These are phyloP conservation scores for Apostasia ramifera DNA, from an alignment of 106 monocot genomes.

Conservation along the genomic window DNA sequence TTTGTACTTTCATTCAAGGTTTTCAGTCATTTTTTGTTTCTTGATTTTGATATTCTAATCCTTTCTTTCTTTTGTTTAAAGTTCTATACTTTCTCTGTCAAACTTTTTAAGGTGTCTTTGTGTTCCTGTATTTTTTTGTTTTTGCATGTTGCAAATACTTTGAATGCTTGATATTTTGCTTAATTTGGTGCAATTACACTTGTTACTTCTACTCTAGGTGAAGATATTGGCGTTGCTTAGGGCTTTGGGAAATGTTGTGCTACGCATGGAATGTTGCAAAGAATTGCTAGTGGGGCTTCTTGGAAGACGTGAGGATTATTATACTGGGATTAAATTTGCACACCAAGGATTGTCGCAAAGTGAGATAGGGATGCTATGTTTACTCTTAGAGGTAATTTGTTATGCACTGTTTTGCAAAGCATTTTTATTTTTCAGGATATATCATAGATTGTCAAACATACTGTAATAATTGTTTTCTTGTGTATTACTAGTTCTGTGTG, in stretches of 20 bases:
- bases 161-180: too few species aligned
- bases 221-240: conserved; percentile 53
- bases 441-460: too few species aligned
- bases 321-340: conserved; percentile 5
- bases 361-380: conserved; percentile 66
- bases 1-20: conserved; percentile 11
- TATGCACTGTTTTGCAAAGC: not conserved
- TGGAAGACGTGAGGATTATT: conserved; percentile 27
- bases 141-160: too few species aligned
- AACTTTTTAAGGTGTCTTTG: too few species aligned
- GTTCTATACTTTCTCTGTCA: too few species aligned
- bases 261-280: conserved; percentile 42
- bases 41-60: not conserved
- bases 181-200: too few species aligned
- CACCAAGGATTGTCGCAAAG: conserved; percentile 25
- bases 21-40: not conserved
- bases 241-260: conserved; percentile 47
- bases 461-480: not conserved
- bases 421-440: not conserved
- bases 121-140: too few species aligned
- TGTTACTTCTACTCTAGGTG: conserved; percentile 38
- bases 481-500: conserved; percentile 34
- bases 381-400: conserved; percentile 67
- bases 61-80: too few species aligned
- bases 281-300: conserved; percentile 47